A percentile compares a stretch with the other conserved stretches of the same genome.
These are phyloP conservation scores for Botrytis deweyae DNA, from an alignment of 2,329 filamentous ascomycete genomes.

Conservation along the genomic window DNA sequence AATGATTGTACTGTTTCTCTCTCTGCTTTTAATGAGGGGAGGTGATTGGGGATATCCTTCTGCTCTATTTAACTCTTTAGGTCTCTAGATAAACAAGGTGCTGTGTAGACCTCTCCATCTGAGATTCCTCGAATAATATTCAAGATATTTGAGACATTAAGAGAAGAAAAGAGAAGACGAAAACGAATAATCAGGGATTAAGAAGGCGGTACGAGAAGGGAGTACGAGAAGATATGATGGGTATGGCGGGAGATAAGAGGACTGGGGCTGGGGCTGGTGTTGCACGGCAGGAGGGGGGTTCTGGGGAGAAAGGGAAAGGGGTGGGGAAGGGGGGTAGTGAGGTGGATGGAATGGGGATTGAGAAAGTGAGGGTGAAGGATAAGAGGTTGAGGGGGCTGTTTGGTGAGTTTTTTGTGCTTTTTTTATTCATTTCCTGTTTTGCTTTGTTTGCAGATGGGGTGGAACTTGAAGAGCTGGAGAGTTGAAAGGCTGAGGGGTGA, in stretches of 20 bases:
- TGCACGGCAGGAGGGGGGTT: neutral
- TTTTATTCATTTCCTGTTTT: no score
- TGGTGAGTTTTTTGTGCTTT: constrained; percentile 2
- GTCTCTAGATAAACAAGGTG: neutral
- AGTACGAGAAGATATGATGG: neutral
- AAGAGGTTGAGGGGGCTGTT: constrained; percentile 2
- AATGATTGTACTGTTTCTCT: neutral
- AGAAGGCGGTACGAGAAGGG: neutral
- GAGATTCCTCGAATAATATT: neutral
- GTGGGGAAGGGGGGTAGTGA: neutral
- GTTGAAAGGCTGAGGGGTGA: neutral
- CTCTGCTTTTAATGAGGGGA: neutral
- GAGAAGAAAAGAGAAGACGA: neutral
- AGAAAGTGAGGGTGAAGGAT: neutral
- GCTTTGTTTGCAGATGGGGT: no score
- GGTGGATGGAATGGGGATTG: neutral
- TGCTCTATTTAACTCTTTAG: neutral
- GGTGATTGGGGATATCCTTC: neutral
- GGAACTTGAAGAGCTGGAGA: no score
- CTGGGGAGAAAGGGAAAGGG: no score
- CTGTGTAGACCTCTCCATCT: neutral
- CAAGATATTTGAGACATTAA: constrained; percentile 8
- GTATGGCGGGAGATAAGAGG: neutral
- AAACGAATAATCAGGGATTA: neutral
- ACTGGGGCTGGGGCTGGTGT: neutral